Base-by-base conservation (phyloP, 441 rosid genomes). In the Gossypium laxum region DNA sequence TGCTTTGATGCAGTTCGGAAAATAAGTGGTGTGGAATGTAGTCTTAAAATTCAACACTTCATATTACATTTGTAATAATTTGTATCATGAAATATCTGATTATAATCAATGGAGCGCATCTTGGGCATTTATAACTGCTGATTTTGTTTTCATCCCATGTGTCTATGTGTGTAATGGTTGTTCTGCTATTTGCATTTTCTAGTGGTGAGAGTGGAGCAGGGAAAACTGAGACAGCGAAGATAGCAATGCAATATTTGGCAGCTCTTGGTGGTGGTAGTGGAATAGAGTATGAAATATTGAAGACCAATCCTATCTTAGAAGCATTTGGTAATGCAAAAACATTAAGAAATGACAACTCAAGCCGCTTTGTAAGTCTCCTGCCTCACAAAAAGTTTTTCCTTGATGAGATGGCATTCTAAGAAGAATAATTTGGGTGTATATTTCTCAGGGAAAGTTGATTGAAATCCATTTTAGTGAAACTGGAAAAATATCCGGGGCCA, bases 161-260 rank as follows among this genome's bases (percentile, higher is more conserved):
- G 11, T 47, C 2, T 28, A 7, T 70, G 22, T 15, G 0, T 71
- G 24, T 77, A 28, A 72, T 74, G 32, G 69, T 77, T 30, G 66
- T 64, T 61, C 28, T 77, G 17, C 74, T 60, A 64, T 67, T 75
- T 83, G 51, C 75, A 1, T 38, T 7, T 80, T 79, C 68, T 79
- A 94, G 99, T 22, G 99, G 99, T 58, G 99, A 95, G 84, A 95
- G 99, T 86, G 99, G 98, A 79, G 98, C 99, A 19, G 99, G 99
- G 70, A 95, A 95, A 83, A 95, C 99, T 18, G 98, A 95, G 86
- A 91, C 99, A 15, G 98, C 99, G 41, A 95, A 95, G 88, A 90
- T 92, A 83, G 97, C 98, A 59, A 95, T 95, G 99, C 99, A 95
- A 65, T 95, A 92, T 82, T 81, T 95, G 83, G 99, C 99, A 79